A percentile compares a stretch with the other conserved stretches of the same genome.
These are phyloP conservation scores for Eruca vesicaria DNA, from an alignment of 441 rosid species.

Conservation along the genomic window DNA sequence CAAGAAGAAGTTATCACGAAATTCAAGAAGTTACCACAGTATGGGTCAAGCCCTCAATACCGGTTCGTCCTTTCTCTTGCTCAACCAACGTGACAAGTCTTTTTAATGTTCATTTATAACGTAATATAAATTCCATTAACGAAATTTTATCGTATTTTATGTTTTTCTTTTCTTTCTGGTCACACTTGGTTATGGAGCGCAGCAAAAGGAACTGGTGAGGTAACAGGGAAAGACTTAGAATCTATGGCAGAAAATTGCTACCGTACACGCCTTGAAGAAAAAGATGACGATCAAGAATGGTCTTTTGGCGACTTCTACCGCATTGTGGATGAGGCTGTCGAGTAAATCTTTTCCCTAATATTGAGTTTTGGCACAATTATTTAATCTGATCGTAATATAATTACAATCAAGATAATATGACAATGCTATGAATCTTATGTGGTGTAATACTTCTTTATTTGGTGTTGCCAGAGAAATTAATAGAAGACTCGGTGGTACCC, in stretches of 20 bases:
- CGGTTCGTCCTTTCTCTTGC: slow-evolving; percentile 25
- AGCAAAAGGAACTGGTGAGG: slow-evolving; percentile 43
- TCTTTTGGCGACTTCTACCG: slow-evolving; percentile 43
- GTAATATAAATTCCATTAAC: neutral
- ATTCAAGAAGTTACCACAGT: neutral
- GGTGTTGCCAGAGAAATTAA: slow-evolving; percentile 58
- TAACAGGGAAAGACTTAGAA: slow-evolving; percentile 43
- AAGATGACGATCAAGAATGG: slow-evolving; percentile 9
- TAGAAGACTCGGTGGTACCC: slow-evolving; percentile 61
- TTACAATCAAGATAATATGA: neutral
- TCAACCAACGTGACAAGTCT: neutral
- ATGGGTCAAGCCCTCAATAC: slow-evolving; percentile 38
- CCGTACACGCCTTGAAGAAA: slow-evolving; percentile 22
- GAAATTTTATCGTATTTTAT: neutral
- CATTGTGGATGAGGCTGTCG: slow-evolving; percentile 54
- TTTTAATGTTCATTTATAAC: neutral
- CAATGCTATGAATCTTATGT: neutral
- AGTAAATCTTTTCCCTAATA: slow-evolving; percentile 36
- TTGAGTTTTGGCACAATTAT: neutral
- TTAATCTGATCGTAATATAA: neutral
- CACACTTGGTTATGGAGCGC: slow-evolving; percentile 3
- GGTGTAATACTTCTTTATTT: slow-evolving; percentile 4
- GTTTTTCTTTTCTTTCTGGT: neutral
- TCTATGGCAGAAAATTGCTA: slow-evolving; percentile 41
- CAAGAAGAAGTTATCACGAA: neutral